These are phyloP conservation scores for Candida mesenterica DNA, from an alignment of 1,139 yeast genomes.

Conservation along the genomic window DNA sequence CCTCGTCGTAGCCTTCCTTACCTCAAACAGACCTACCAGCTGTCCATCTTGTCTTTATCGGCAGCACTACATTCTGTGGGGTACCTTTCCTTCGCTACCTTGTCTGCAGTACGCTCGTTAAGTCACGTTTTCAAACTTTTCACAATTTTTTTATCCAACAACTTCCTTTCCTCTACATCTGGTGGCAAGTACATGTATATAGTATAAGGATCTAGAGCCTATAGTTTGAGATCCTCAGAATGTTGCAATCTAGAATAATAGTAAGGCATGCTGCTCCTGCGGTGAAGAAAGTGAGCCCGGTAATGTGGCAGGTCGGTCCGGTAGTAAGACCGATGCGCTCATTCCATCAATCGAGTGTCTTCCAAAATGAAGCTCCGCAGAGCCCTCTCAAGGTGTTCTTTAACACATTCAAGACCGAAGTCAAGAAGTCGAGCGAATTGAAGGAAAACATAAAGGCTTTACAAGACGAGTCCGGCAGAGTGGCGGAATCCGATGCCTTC, in stretches of 20 bases:
- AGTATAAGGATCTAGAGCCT: constrained; percentile 3
- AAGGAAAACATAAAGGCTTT: constrained; percentile 92
- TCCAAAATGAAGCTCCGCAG: constrained; percentile 31
- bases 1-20: too few species aligned
- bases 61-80: too few species aligned
- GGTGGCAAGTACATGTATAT: constrained; percentile 9
- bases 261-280: constrained; percentile 1
- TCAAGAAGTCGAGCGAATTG: constrained; percentile 85
- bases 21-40: too few species aligned
- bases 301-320: neutral
- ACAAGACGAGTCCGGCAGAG: constrained; percentile 93
- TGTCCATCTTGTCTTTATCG: too few species aligned
- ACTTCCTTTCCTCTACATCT: constrained; percentile 4
- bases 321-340: constrained; percentile 8
- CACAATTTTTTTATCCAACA: neutral
- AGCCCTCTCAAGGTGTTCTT: constrained; percentile 91
- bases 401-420: constrained; percentile 87
- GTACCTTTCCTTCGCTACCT: too few species aligned
- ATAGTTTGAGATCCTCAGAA: constrained; percentile 2
- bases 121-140: too few species aligned
- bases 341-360: constrained; percentile 12
- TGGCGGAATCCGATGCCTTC: constrained; percentile 93
- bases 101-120: too few species aligned
- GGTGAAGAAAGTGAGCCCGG: constrained; percentile 1
- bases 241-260: constrained; percentile 14